Evolutionary conservation across 768 basidiomycete species (phyloP).

Genomic region (Suillus sp.): DNA sequence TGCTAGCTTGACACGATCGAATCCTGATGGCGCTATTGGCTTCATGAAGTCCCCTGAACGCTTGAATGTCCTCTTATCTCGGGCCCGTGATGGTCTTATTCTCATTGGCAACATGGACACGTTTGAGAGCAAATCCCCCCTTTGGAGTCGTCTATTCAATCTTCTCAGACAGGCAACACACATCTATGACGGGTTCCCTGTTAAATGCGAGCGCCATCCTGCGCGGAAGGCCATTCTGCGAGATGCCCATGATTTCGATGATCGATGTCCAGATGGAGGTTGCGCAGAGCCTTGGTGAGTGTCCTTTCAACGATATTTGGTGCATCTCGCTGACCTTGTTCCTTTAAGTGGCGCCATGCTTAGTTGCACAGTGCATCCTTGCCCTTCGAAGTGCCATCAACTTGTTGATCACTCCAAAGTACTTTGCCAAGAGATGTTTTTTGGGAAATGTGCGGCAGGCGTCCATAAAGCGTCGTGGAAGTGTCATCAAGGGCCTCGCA

Average conservation of each 20-base stretch:
- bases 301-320: constrained; percentile 2
- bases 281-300: constrained; percentile 56
- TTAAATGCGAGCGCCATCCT: constrained; percentile 54
- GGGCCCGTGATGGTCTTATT: constrained; percentile 58
- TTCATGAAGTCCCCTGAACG: constrained; percentile 68
- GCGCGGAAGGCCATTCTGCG: constrained; percentile 39
- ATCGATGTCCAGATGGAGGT: constrained; percentile 59
- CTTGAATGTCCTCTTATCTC: constrained; percentile 64
- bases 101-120: constrained; percentile 63
- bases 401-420: constrained; percentile 57
- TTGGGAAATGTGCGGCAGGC: constrained; percentile 38
- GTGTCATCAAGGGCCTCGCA: constrained; percentile 40
- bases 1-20: constrained; percentile 57
- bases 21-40: constrained; percentile 53
- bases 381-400: constrained; percentile 62
- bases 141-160: constrained; percentile 50
- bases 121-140: constrained; percentile 47
- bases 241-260: constrained; percentile 48
- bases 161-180: constrained; percentile 43
- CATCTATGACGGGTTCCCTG: constrained; percentile 59
- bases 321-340: constrained; percentile 4
- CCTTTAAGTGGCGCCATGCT: constrained; percentile 44
- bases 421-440: constrained; percentile 41
- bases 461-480: constrained; percentile 44
- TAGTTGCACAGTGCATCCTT: constrained; percentile 51